A percentile compares a stretch with the other conserved stretches of the same genome.
phyloP scores from a whole-genome alignment of 2,329 filamentous ascomycete species.

The Pezicula radicicola region DNA sequence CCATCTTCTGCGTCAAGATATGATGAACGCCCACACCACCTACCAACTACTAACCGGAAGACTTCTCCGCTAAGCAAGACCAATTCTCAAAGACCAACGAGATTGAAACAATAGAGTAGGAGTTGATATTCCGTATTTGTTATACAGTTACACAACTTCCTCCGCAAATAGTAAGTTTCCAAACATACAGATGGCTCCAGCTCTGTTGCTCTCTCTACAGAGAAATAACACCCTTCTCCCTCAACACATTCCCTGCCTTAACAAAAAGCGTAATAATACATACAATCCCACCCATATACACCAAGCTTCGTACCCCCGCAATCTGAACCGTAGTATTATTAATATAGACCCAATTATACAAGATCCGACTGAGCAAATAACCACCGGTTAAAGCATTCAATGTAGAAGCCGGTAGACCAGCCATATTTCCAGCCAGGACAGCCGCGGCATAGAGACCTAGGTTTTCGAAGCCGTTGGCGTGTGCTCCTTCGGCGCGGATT shows the following conservation, averaged over 20 bases:
- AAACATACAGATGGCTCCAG: too few species aligned
- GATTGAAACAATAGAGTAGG: too few species aligned
- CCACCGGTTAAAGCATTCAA: slow-evolving; percentile 14
- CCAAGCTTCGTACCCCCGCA: slow-evolving; percentile 10
- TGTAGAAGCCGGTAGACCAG: slow-evolving; percentile 21
- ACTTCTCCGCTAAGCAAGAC: too few species aligned
- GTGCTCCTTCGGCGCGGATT: slow-evolving; percentile 32
- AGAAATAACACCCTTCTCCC: not conserved
- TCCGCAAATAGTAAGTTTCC: too few species aligned
- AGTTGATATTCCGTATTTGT: too few species aligned
- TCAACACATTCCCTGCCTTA: slow-evolving; percentile 18
- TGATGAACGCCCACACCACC: too few species aligned
- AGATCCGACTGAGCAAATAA: slow-evolving; percentile 16
- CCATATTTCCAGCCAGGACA: slow-evolving; percentile 34
- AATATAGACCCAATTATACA: slow-evolving; percentile 21
- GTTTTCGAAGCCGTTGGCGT: slow-evolving; percentile 36
- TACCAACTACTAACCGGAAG: too few species aligned
- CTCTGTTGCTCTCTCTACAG: too few species aligned
- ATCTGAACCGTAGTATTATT: slow-evolving; percentile 10
- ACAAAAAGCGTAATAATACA: slow-evolving; percentile 18
- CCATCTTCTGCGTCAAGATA: too few species aligned
- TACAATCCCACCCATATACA: slow-evolving; percentile 14
- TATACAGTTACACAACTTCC: too few species aligned
- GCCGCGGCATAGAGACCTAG: slow-evolving; percentile 34
- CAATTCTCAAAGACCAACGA: too few species aligned